Evolutionary conservation across 495 filamentous ascomycete genomes (phyloP).

Genomic region (Hypoxylon subgilvum): DNA sequence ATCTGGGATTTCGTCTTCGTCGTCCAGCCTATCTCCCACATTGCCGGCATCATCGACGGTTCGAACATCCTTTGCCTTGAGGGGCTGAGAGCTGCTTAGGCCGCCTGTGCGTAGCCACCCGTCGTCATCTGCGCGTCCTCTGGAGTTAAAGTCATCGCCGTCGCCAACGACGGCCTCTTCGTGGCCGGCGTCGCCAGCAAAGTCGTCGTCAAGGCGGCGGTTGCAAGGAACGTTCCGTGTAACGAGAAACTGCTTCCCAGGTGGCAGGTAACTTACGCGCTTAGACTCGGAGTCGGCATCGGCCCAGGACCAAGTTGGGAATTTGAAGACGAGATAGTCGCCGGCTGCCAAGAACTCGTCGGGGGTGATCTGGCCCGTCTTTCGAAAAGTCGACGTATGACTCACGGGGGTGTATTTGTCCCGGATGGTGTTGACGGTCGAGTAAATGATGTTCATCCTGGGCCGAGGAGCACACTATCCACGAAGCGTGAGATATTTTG

Average conservation of each 20-base stretch:
- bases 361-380: conserved; percentile 92
- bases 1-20: conserved; percentile 92
- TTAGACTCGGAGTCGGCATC: conserved; percentile 79
- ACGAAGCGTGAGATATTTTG: too few relatives aligned
- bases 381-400: conserved; percentile 90
- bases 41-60: conserved; percentile 83
- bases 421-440: conserved; percentile 80
- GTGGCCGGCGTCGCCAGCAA: conserved; percentile 82
- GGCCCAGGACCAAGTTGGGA: conserved; percentile 98
- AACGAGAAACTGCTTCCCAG: conserved; percentile 93
- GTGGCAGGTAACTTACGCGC: conserved; percentile 80
- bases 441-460: conserved; percentile 70
- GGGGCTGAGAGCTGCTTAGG: conserved; percentile 71
- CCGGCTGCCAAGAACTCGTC: conserved; percentile 96
- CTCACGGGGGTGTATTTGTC: conserved; percentile 88
- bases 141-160: conserved; percentile 65
- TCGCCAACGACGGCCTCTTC: conserved; percentile 85
- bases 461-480: neutral
- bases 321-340: conserved; percentile 99
- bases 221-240: conserved; percentile 94
- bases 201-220: conserved; percentile 88
- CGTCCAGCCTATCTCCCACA: conserved; percentile 72
- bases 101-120: conserved; percentile 92
- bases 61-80: conserved; percentile 77
- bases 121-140: conserved; percentile 66